Evolutionary conservation across 1,139 yeast genomes (phyloP), one percentile per base, ranked within the genome.

Genomic region (Suhomyces bokatorum): DNA sequence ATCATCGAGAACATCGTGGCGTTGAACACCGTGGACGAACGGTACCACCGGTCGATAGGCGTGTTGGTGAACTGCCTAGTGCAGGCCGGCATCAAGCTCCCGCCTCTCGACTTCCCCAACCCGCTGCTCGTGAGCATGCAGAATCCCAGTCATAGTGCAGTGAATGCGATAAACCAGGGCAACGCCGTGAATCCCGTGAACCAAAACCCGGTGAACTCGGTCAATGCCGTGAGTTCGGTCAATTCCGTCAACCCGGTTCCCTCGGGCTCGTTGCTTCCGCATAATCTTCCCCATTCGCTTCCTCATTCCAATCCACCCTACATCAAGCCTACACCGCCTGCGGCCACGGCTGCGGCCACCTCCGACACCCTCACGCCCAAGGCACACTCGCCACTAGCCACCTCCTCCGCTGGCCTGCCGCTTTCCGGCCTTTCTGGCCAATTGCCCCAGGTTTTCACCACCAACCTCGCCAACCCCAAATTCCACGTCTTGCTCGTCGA

Each of bases 401-500:
- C 27, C 22, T 42, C 54, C 8, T 30, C 49, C 2, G 42, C 52
- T 4, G 51, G 49, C 15, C 47, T 55, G 5, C 55, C 54, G 2
- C 27, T 45, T 8, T 38, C 47, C 3, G 44, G 43, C 26, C 30
- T 49, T 2, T 40, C 43, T 7, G 38, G 41, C 9, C 43, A 42
- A 29, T 15, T 47, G 13, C 49, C 50, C 16, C 50, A 49, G 17
- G 41, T 49, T 1, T 43, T 42, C 31, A 66, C 71, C 27, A 70
- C 74, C 14, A 64, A 59, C 48, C 54, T 69, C 29, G 62, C 69
- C 2, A 69, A 70, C 48, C 74, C 77, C 3, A 72, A 72, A 53
- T 83, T 82, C 65, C 90, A 81, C 60, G 96, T 87, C 1, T 67
- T 89, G 36, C 67, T 89, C 20, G 97, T 89, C 6, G 96, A 89